Conservation (phyloP, 176 grass and related monocot species). For the Triticum urartu region DNA sequence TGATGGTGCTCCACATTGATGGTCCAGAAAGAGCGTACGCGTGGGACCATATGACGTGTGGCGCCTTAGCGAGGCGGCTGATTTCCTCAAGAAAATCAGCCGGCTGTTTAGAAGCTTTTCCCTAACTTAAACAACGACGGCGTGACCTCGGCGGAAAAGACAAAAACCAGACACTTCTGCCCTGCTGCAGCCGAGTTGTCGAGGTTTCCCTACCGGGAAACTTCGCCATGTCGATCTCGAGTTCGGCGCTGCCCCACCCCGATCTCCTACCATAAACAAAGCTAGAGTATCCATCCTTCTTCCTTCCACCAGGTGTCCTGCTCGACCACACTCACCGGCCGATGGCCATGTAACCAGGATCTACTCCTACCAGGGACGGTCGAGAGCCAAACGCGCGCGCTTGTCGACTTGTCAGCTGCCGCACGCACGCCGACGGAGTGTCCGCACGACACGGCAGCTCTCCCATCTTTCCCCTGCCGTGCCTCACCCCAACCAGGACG, state of each 20-base stretch:
- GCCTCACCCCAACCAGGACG: neutral
- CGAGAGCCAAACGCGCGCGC: neutral
- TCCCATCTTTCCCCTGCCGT: neutral
- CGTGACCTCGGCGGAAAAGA: neutral
- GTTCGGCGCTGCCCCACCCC: no score
- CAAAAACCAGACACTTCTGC: neutral
- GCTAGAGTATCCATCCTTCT: no score
- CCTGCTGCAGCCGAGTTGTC: neutral
- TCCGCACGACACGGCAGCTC: slow-evolving; percentile 8
- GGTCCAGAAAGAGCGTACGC: no score
- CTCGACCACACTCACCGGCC: neutral
- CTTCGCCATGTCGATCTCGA: neutral
- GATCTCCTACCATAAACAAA: neutral
- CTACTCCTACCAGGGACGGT: neutral
- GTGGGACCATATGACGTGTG: no score
- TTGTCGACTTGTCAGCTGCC: neutral
- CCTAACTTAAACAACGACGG: neutral
- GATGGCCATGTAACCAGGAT: no score
- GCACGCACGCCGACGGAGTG: neutral
- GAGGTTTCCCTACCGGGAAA: neutral
- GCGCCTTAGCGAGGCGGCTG: no score
- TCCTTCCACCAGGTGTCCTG: neutral
- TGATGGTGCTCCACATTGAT: no score
- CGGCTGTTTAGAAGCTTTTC: no score
- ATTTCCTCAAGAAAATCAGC: no score